phyloP scores from a whole-genome alignment of 495 filamentous ascomycete genomes.

The Penicillium cataractarum region DNA sequence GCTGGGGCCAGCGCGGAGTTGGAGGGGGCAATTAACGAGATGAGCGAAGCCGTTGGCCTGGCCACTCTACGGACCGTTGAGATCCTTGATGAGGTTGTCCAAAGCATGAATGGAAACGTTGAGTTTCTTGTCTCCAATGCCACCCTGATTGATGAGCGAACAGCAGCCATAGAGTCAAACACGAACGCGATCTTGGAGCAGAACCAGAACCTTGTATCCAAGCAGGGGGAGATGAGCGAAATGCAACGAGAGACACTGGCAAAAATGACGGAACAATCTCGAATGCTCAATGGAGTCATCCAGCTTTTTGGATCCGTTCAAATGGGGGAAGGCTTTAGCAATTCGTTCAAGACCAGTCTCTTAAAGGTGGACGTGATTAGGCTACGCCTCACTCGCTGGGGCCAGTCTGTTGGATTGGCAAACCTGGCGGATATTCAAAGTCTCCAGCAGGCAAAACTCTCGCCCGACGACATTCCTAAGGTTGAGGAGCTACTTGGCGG shows the following conservation, averaged over 20 bases:
- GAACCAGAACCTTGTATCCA: neutral
- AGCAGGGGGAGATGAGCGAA: neutral
- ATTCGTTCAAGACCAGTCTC: neutral
- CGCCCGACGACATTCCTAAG: neutral
- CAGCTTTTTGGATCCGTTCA: neutral
- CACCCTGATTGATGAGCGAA: neutral
- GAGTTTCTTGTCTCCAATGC: neutral
- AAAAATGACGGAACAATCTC: conserved; percentile 1
- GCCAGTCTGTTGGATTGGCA: neutral
- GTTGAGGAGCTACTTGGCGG: neutral
- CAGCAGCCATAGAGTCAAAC: neutral
- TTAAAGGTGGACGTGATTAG: neutral
- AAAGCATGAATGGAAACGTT: conserved; percentile 5
- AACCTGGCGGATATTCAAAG: neutral
- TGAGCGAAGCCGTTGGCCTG: neutral
- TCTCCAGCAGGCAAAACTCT: neutral
- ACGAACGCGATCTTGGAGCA: neutral
- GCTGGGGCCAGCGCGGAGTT: neutral
- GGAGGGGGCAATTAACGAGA: neutral
- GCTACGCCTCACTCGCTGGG: conserved; percentile 1
- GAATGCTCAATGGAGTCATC: neutral
- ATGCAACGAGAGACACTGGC: neutral
- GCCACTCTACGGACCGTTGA: neutral
- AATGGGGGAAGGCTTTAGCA: neutral
- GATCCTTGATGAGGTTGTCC: neutral